These are phyloP conservation scores for Sanghuangporus baumii DNA, from an alignment of 1,284 basidiomycete species.

Conservation along the genomic window DNA sequence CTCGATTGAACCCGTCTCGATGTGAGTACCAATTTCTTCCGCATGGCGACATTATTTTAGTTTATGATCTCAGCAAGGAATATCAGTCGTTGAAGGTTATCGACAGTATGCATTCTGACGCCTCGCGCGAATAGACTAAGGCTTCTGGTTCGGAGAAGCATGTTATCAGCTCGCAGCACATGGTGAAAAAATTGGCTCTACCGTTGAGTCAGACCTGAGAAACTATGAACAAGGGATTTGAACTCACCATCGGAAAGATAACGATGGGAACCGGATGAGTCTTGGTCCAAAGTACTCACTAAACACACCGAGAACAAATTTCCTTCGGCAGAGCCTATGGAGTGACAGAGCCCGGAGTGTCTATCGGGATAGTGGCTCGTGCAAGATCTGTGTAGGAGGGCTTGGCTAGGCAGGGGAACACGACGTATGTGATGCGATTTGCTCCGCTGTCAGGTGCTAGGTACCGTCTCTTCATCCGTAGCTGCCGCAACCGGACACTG, in stretches of 20 bases:
- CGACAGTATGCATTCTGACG: neutral
- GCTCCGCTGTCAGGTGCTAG: neutral
- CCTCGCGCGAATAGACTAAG: neutral
- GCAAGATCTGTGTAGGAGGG: neutral
- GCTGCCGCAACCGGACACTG: too few species aligned
- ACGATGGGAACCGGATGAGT: neutral
- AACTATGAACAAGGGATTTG: neutral
- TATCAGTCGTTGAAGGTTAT: neutral
- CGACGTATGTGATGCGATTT: neutral
- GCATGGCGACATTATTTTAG: neutral
- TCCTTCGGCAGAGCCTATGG: neutral
- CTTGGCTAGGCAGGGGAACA: neutral
- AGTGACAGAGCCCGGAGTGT: neutral
- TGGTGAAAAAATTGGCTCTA: neutral
- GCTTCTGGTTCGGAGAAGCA: neutral
- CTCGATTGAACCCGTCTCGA: neutral
- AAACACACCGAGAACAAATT: neutral
- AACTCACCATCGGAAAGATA: neutral
- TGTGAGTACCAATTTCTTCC: neutral
- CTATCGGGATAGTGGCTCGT: neutral
- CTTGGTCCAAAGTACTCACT: neutral
- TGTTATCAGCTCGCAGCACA: neutral
- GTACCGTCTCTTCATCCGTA: too few species aligned
- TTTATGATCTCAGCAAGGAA: neutral
- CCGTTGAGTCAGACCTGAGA: neutral